These are phyloP conservation scores for Clavariopsis aquatica DNA, from an alignment of 495 filamentous ascomycete species.

Conservation along the genomic window DNA sequence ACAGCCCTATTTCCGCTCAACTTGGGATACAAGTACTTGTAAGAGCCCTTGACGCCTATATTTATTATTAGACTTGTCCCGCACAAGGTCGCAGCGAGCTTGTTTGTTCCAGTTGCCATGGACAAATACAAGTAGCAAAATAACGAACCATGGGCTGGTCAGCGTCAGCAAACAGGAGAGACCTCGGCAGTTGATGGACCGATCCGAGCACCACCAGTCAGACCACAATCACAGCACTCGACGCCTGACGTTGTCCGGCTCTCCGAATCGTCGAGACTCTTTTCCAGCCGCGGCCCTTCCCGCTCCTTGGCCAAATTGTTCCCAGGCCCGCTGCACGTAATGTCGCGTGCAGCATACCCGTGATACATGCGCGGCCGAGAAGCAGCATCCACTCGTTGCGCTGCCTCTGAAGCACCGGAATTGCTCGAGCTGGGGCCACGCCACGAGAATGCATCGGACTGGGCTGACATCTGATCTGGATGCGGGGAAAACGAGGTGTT, in stretches of 20 bases:
- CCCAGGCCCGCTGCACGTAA: neutral
- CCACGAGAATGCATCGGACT: constrained; percentile 8
- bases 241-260: neutral
- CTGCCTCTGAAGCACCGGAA: neutral
- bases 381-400: neutral
- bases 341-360: constrained; percentile 2
- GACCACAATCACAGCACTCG: constrained; percentile 9
- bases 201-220: neutral
- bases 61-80: no score
- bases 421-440: neutral
- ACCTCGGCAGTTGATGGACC: neutral
- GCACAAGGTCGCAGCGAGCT: no score
- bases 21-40: no score
- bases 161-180: neutral
- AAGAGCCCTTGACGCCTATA: no score
- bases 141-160: neutral
- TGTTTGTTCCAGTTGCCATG: no score
- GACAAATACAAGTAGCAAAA: neutral
- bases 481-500: neutral
- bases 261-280: neutral
- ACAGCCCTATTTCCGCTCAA: no score
- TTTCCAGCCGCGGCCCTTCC: constrained; percentile 4
- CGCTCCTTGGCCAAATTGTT: neutral
- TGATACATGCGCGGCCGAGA: constrained; percentile 25
- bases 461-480: neutral